Evolutionary conservation across 257 asterid species (phyloP), one percentile per base, ranked within the genome.

Genomic region (Cynanchum wilfordii): DNA sequence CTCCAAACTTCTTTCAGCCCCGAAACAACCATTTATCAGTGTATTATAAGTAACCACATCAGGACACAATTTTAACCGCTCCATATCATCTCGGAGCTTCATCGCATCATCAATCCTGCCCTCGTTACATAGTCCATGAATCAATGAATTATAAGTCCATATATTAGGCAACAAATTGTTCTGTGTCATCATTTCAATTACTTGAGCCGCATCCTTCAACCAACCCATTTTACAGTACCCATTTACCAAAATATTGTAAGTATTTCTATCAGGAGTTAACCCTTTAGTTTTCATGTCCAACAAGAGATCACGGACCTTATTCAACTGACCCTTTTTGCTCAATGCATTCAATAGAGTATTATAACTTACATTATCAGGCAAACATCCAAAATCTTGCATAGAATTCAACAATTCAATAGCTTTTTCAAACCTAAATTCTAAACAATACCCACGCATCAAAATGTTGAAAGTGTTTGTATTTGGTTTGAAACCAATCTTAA

Each of bases 11-110:
- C 63, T 80, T 67, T 79, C 79, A n/a, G 19, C 72, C 69, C 82
- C 75, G 66, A 93, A 80, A 83, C 90, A 93, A 22, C 91, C 91
- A 52, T 87, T 90, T 25, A 90, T 80, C 87, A 93, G 74, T 22
- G 97, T 93, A 83, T 93, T 89, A 56, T 89, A 90, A 36, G 97
- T 90, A 58, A 87, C 86, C 78, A 84, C 94, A 76, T 90, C 91
- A 0, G 98, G 97, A 80, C 76, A 75, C 82, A 93, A 71, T 79
- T 81, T 89, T 79, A 90, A 77, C 17, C 79, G 84, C 74, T 72
- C 88, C 95, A 89, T 93, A 75, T 89, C 88, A 47, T 79, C 85
- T 77, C 84, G 83, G 58, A 79, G 76, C 90, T 73, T 89, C 78
- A 89, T 77, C 0, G 97, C 98, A 70, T 90, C 96, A 5, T 86